phyloP scores from a whole-genome alignment of 257 asterid species.

The Rehmannia glutinosa region DNA sequence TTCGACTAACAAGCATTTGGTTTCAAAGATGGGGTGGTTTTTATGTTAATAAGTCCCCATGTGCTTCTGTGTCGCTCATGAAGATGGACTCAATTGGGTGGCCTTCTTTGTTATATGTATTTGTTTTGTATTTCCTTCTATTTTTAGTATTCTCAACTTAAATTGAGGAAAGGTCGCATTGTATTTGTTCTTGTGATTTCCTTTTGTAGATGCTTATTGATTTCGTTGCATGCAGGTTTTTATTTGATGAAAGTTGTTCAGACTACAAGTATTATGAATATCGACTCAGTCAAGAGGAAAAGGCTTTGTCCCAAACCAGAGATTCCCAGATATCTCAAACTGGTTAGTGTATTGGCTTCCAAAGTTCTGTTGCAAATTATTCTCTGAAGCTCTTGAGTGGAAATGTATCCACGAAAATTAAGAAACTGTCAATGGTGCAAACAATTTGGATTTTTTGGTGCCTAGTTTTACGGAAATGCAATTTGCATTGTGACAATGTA shows the following conservation, averaged over 20 bases:
- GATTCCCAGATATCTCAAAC: constrained; percentile 44
- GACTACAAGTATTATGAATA: no score
- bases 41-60: background rate
- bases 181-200: background rate
- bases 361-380: background rate
- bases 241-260: no score
- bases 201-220: background rate
- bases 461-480: constrained; percentile 9
- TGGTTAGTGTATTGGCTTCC: constrained; percentile 39
- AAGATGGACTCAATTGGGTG: background rate
- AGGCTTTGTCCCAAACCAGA: constrained; percentile 49
- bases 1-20: background rate
- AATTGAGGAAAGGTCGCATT: background rate
- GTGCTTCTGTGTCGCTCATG: background rate
- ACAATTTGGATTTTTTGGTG: background rate
- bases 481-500: background rate
- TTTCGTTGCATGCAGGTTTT: constrained; percentile 62
- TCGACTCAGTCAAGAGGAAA: constrained; percentile 69
- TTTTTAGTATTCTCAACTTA: background rate
- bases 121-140: background rate
- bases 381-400: constrained; percentile 20
- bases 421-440: background rate
- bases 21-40: background rate
- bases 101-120: background rate
- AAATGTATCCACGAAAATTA: background rate